These are phyloP conservation scores for Ceratocystis papillata DNA, from an alignment of 2,329 filamentous ascomycete species.

Conservation along the genomic window DNA sequence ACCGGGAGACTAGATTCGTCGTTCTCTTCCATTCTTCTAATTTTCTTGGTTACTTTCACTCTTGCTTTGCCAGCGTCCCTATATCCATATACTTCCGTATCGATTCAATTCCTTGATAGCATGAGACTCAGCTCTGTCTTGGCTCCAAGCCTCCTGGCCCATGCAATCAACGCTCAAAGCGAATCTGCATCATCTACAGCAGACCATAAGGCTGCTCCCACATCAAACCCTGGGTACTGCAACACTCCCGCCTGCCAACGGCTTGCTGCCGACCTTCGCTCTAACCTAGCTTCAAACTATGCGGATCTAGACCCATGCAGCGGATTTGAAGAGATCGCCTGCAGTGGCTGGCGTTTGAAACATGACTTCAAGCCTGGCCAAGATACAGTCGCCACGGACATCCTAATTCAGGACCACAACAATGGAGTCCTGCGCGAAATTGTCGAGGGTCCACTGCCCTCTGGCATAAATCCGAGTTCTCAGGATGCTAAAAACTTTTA, in stretches of 20 bases:
- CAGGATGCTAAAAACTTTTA: constrained; percentile 53
- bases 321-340: constrained; percentile 58
- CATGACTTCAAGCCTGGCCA: constrained; percentile 57
- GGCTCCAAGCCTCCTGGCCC: neutral
- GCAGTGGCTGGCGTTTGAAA: constrained; percentile 53
- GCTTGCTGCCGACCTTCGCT: constrained; percentile 30
- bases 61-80: too few relatives aligned
- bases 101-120: neutral
- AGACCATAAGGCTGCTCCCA: too few relatives aligned
- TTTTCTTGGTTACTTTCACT: too few relatives aligned
- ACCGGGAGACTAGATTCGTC: too few relatives aligned
- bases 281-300: constrained; percentile 36
- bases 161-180: neutral
- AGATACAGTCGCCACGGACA: constrained; percentile 48
- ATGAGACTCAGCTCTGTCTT: neutral
- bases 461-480: constrained; percentile 28
- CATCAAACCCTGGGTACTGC: constrained; percentile 17
- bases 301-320: constrained; percentile 54
- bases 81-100: too few relatives aligned
- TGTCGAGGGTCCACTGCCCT: constrained; percentile 47
- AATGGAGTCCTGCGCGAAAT: constrained; percentile 51
- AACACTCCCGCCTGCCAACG: constrained; percentile 30
- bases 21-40: too few relatives aligned
- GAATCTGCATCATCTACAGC: too few relatives aligned
- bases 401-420: constrained; percentile 50